Base-by-base conservation (phyloP, 306 rosid genomes). In the Sindora glabra region DNA sequence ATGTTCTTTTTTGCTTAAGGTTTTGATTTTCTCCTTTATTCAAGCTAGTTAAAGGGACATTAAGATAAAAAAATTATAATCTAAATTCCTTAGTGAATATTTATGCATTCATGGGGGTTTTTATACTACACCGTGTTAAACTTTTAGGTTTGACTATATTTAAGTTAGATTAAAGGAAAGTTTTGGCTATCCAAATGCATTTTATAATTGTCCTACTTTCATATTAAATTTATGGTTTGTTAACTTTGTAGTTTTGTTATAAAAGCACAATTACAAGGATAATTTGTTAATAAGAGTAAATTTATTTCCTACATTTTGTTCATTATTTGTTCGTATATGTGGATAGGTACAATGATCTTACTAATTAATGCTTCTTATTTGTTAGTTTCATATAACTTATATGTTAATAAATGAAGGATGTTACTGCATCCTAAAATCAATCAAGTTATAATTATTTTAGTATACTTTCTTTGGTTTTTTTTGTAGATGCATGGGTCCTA, bases 291-390 rank as follows among this genome's bases (percentile, higher is more conserved):
- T 46, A 54, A 61, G 50, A 56, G 53, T 59, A 14, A 52, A 46
- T 25, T 68, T 34, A 69, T 44, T 33, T 44, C 13, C 66, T 73
- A 72, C 59, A 50, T 56, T 68, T 58, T 53, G 24, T 39, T 41
- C 44, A 40, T 27, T 22, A 41, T 48, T 56, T 69, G 48, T 56
- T 66, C n/a, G 50, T 76, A 83, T 76, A 74, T 40, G 89, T 92
- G 99, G 99, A 92, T 64, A 90, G 80, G 37, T 80, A 89, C 67
- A 94, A 92, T 76, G 81, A 86, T 11, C 83, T 89, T 77, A 82
- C 83, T 77, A 92, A n/a, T n/a, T n/a, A n/a, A n/a, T n/a, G n/a
- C n/a, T n/a, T n/a, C n/a, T n/a, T n/a, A n/a, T n/a, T n/a, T n/a
- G n/a, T n/a, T n/a, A n/a, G n/a, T n/a, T n/a, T n/a, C n/a, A n/a